Percentiles rank a stretch among this genome's conserved stretches.
These are phyloP conservation scores for Psidium guajava DNA, from an alignment of 345 rosid species.

Conservation along the genomic window DNA sequence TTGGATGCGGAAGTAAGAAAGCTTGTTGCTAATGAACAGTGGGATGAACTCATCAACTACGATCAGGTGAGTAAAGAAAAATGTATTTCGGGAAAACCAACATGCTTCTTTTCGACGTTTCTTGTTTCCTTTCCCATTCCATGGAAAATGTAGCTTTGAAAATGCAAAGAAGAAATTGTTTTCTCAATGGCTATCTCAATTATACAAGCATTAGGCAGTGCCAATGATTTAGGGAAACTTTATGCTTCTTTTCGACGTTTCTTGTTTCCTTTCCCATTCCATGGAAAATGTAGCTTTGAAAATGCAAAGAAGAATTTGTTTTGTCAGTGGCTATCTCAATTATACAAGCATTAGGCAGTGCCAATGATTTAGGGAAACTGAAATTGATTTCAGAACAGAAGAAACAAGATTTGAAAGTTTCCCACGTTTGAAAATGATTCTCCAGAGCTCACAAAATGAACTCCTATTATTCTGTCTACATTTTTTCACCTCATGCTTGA, in stretches of 20 bases:
- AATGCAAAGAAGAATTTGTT: not conserved
- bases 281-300: not conserved
- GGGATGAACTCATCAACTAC: constrained; percentile 67
- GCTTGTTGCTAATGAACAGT: constrained; percentile 56
- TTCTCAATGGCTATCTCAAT: not conserved
- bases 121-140: not conserved
- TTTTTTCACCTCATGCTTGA: not conserved
- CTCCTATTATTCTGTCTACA: not conserved
- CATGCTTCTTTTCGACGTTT: not conserved
- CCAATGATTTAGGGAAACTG: not conserved
- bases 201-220: not conserved
- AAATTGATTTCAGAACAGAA: not conserved
- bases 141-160: not conserved
- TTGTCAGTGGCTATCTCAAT: not conserved
- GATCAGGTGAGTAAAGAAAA: constrained; percentile 51
- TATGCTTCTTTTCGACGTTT: not conserved
- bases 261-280: not conserved
- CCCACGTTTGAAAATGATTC: not conserved
- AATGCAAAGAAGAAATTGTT: not conserved
- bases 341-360: not conserved
- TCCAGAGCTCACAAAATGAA: not conserved
- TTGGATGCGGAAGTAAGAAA: constrained; percentile 62
- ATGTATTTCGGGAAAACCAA: not conserved
- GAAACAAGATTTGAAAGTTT: not conserved
- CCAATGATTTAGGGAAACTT: not conserved